These are phyloP conservation scores for Tylopilus cervinicoccineus DNA, from an alignment of 768 basidiomycete genomes.

Conservation along the genomic window DNA sequence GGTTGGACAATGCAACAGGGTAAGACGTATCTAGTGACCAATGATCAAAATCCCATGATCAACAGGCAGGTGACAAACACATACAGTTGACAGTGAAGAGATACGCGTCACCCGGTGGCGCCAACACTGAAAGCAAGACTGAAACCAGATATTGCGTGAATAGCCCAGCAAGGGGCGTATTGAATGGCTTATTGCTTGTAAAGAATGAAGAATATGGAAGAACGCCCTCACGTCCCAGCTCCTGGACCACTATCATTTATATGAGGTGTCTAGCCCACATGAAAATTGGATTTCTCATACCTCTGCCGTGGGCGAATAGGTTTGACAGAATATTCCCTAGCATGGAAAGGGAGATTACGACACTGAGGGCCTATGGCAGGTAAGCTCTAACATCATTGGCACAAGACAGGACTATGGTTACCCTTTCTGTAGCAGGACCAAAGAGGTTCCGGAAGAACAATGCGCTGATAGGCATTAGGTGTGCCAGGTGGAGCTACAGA, in stretches of 20 bases:
- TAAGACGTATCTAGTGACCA: conserved; percentile 49
- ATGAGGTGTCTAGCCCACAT: conserved; percentile 7
- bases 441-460: conserved; percentile 74
- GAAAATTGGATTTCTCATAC: conserved; percentile 31
- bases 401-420: conserved; percentile 23
- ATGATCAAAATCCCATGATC: not conserved
- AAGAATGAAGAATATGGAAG: conserved; percentile 65
- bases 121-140: conserved; percentile 46
- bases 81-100: conserved; percentile 63
- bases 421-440: conserved; percentile 57
- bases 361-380: conserved; percentile 47
- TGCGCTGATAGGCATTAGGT: conserved; percentile 30
- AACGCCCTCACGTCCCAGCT: conserved; percentile 68
- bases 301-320: conserved; percentile 63
- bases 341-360: conserved; percentile 59
- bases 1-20: conserved; percentile 54
- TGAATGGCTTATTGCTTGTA: conserved; percentile 67
- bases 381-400: not conserved
- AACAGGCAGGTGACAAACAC: conserved; percentile 18
- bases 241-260: conserved; percentile 55
- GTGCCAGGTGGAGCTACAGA: not conserved
- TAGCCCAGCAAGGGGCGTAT: conserved; percentile 61
- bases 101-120: conserved; percentile 74
- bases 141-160: conserved; percentile 61
- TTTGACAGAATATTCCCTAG: conserved; percentile 62